Conservation (phyloP, 2,329 filamentous ascomycete genomes). For the Penicillium sp. region DNA sequence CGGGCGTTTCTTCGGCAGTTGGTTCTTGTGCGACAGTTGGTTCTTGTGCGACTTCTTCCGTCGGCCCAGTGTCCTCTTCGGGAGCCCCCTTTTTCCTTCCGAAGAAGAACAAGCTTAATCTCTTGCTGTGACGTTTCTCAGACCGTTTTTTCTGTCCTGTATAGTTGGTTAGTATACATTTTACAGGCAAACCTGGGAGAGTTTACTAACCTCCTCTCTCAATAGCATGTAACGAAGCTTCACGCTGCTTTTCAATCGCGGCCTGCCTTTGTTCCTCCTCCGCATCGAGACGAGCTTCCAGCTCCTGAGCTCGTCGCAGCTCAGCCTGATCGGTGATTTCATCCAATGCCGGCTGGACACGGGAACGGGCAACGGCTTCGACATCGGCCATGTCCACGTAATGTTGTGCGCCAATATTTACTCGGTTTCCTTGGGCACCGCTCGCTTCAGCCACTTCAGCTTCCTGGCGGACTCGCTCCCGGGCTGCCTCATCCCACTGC, state of each 20-base stretch:
- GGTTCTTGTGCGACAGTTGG: not conserved
- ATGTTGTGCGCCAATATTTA: slow-evolving; percentile 78
- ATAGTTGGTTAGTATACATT: slow-evolving; percentile 6
- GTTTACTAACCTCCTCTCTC: slow-evolving; percentile 34
- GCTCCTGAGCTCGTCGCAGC: slow-evolving; percentile 68
- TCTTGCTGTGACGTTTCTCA: slow-evolving; percentile 24
- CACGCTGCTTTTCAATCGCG: slow-evolving; percentile 45
- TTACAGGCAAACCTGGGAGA: no score
- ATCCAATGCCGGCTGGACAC: slow-evolving; percentile 81
- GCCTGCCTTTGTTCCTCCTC: slow-evolving; percentile 67
- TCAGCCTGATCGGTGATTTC: slow-evolving; percentile 82
- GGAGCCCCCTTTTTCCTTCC: slow-evolving; percentile 30
- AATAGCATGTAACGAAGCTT: slow-evolving; percentile 40
- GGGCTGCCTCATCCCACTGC: slow-evolving; percentile 80
- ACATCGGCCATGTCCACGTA: slow-evolving; percentile 79
- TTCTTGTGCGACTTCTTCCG: not conserved
- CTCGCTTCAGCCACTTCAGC: slow-evolving; percentile 66
- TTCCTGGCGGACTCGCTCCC: slow-evolving; percentile 67
- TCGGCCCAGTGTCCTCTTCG: slow-evolving; percentile 17
- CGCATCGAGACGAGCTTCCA: slow-evolving; percentile 65
- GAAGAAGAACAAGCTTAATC: slow-evolving; percentile 33
- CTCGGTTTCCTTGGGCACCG: slow-evolving; percentile 57
- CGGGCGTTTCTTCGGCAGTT: not conserved
- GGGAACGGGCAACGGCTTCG: slow-evolving; percentile 74
- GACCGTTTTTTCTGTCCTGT: slow-evolving; percentile 23